Base-by-base conservation (phyloP, 2,329 filamentous ascomycete genomes). In the Neopestalotiopsis sp. region DNA sequence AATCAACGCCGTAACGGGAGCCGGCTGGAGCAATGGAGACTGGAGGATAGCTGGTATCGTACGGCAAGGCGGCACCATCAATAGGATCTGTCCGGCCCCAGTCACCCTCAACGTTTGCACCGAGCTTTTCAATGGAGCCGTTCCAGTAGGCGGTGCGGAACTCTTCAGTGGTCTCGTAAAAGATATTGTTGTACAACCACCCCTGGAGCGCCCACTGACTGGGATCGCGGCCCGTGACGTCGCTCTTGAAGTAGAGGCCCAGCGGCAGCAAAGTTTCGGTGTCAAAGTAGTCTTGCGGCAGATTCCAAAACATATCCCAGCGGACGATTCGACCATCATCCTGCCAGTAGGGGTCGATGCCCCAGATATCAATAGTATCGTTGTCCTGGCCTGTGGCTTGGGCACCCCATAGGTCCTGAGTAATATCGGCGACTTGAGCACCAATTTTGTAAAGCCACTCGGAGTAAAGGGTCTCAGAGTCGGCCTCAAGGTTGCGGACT, bases 121-220 rank as follows among this genome's bases (percentile, higher is more conserved):
- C 78, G 28, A 85, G 78, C 72, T 85, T 86, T 62, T 81, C 79
- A 69, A 88, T 86, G 4, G 75, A 78, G 3, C 79, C 77, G 28
- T 76, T 76, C 67, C 77, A 81, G 72, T 82, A 84, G 1, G 85
- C 85, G 0, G 67, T 72, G 42, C 84, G 77, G 74, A 88, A 85
- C 4, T 80, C 81, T 20, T 86, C 79, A 1, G 83, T 84, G 4
- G 83, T 83, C 40, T 80, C 74, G 72, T 89, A 90, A 70, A 85
- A 85, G n/a, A 85, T 75, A 59, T 83, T 82, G 68, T 87, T 84
- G 73, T 88, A 89, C 17, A 86, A 82, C 85, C 86, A 89, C 1
- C 84, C 84, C 20, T 81, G 78, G 0, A 87, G 74, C 14, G 74
- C 78, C 88, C 88, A 90, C 45, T 84, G 77, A 14, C 80, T 78